phyloP scores from a whole-genome alignment of 2,329 filamentous ascomycete genomes.

The Aspergillus caelatus region DNA sequence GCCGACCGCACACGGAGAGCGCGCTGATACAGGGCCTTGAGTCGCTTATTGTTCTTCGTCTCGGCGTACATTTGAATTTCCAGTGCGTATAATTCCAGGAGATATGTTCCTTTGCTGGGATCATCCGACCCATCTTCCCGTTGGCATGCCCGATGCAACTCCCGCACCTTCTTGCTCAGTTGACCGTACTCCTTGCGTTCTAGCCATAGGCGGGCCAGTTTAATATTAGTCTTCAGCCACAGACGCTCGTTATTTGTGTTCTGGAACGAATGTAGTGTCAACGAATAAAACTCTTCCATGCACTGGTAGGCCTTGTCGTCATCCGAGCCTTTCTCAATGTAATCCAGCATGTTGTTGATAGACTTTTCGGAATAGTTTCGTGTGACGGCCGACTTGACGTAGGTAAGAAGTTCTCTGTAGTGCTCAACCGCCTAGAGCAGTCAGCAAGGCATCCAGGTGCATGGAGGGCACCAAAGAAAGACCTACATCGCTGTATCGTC shows the following conservation, averaged over 20 bases:
- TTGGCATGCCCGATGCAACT: constrained; percentile 88
- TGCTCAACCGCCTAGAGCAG: constrained; percentile 76
- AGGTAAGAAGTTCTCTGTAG: constrained; percentile 92
- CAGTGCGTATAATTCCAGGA: constrained; percentile 90
- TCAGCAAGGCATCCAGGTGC: constrained; percentile 6
- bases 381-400: constrained; percentile 94
- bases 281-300: constrained; percentile 94
- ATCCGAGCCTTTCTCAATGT: constrained; percentile 88
- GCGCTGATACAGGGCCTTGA: constrained; percentile 89
- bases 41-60: constrained; percentile 94
- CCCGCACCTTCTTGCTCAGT: constrained; percentile 79
- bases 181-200: constrained; percentile 86
- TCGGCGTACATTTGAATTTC: constrained; percentile 99
- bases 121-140: constrained; percentile 79
- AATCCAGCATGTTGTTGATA: constrained; percentile 99
- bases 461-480: neutral
- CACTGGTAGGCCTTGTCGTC: constrained; percentile 72
- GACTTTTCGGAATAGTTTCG: constrained; percentile 99
- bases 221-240: constrained; percentile 98
- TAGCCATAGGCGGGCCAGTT: constrained; percentile 86
- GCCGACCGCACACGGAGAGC: constrained; percentile 93
- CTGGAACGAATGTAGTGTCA: constrained; percentile 92
- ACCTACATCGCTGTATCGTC: constrained; percentile 76
- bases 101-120: constrained; percentile 93
- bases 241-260: constrained; percentile 96